Evolutionary conservation across 169 alveolate species (phyloP), one percentile per base, ranked within the genome.

Genomic region (Cryptosporidium xiaoi): DNA sequence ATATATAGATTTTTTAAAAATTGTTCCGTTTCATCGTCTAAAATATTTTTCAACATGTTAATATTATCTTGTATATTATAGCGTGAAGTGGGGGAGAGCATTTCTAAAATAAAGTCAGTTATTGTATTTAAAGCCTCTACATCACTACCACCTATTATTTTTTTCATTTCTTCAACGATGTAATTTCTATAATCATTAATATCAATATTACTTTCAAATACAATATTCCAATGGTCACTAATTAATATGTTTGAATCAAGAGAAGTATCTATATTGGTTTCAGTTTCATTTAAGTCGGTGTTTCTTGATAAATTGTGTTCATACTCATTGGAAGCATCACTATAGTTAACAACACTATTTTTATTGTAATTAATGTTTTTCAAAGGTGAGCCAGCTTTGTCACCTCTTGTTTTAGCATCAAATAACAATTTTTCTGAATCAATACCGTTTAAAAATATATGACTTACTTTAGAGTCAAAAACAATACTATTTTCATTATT

Each of bases 101-200:
- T 13, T 40, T 3, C 10, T 1, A 40, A 40, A 7, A 77, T 33
- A 48, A 77, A 77, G 46, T 62, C 55, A 7, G 46, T 50, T 58
- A 77, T 77, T 20, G 71, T 77, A 33, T 77, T 62, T 44, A 77
- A 48, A n/a, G 87, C 87, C 16, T 46, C 51, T 46, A n/a, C 48
- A 60, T 77, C 87, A 15, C 66, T 48, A 8, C 46, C 64, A 8
- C 87, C 87, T 48, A 77, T 77, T 34, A 77, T 77, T 34, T 34
- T 65, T 77, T 34, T 40, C 87, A 77, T 77, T 18, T 77, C 77
- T 13, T 58, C 51, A 16, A 27, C 24, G 8, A 77, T 27, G 31
- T 60, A 77, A 13, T 62, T 40, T 27, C 16, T 60, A 48, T 60
- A 77, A 24, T 34, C 27, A n/a, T 77, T 62, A 58, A 77, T 27